phyloP scores from a whole-genome alignment of 805 yeast genomes.

The Lipomyces yamanashiensis region DNA sequence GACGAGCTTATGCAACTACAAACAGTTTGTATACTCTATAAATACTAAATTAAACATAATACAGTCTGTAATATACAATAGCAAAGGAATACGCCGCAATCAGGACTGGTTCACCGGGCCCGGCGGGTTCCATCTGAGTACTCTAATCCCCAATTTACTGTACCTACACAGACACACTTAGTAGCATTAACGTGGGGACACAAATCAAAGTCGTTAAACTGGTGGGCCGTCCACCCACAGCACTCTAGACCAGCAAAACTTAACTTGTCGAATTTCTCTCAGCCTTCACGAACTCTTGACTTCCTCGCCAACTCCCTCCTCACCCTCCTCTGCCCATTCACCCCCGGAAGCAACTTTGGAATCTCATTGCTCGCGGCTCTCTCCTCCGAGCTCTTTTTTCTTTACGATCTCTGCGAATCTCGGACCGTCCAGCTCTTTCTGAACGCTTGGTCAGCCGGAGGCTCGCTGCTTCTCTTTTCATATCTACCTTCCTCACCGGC shows the following conservation, averaged over 20 bases:
- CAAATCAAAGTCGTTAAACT: neutral
- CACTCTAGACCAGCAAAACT: slow-evolving; percentile 1
- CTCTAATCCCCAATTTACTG: no score
- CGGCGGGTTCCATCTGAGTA: no score
- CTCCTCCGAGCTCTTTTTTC: neutral
- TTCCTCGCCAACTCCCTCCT: neutral
- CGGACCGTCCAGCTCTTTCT: neutral
- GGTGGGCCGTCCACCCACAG: neutral
- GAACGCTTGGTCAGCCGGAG: neutral
- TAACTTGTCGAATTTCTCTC: neutral
- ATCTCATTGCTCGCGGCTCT: neutral
- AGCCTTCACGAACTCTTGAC: neutral
- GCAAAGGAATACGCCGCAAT: no score
- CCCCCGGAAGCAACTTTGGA: neutral
- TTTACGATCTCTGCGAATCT: neutral
- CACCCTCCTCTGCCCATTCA: neutral
- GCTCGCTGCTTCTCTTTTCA: neutral
- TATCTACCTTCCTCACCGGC: neutral
- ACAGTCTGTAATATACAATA: no score
- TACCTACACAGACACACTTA: neutral
- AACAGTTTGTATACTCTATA: no score
- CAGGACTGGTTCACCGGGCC: no score
- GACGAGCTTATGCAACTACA: no score
- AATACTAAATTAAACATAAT: no score
- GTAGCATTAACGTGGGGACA: neutral